These are phyloP conservation scores for Fagus crenata DNA, from an alignment of 306 rosid genomes.

Conservation along the genomic window DNA sequence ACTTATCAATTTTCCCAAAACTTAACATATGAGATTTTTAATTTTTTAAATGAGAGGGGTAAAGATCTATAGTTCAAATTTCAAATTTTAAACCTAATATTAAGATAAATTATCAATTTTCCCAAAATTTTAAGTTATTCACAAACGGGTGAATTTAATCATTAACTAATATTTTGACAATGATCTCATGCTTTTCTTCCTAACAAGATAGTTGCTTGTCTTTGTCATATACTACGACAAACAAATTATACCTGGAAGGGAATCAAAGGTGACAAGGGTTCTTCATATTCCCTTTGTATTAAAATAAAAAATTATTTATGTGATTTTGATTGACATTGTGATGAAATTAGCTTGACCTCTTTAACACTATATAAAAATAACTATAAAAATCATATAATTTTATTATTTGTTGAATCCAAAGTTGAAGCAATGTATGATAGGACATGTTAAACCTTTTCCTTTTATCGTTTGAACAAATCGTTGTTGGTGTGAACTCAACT, in stretches of 20 bases:
- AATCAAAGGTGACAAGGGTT: too few relatives aligned
- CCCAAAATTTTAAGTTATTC: too few relatives aligned
- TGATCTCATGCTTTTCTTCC: background rate
- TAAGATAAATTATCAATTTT: too few relatives aligned
- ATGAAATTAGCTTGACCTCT: background rate
- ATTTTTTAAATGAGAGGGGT: too few relatives aligned
- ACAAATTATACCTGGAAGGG: background rate
- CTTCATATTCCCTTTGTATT: too few relatives aligned
- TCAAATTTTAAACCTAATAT: too few relatives aligned
- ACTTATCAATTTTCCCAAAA: too few relatives aligned
- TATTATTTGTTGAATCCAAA: background rate
- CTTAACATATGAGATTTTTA: too few relatives aligned
- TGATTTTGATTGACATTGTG: background rate
- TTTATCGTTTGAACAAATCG: background rate
- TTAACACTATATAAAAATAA: too few relatives aligned
- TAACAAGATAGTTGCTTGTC: background rate
- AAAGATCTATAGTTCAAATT: too few relatives aligned
- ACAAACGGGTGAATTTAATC: too few relatives aligned
- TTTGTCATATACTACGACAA: background rate
- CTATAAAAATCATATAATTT: background rate
- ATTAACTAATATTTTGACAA: too few relatives aligned
- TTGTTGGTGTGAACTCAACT: background rate
- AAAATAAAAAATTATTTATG: background rate
- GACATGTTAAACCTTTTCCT: background rate
- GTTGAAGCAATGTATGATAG: background rate